Evolutionary conservation across 139 green algal species (phyloP).

Genomic region (Edaphochlamys debaryana): DNA sequence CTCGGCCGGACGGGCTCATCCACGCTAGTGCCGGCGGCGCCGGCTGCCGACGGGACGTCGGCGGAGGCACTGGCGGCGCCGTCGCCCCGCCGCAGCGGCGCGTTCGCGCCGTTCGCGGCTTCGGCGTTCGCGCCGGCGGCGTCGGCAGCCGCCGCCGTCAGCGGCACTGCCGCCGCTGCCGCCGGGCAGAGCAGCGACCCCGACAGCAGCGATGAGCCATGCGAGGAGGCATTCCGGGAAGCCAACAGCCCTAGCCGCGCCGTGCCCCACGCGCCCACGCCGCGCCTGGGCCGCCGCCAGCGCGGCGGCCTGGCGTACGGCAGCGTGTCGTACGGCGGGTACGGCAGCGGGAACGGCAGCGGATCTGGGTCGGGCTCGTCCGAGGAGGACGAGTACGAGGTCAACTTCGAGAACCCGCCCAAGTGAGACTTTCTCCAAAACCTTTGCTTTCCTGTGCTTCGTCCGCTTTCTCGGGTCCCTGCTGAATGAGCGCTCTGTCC

Average conservation of each 20-base stretch:
- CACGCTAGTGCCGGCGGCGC: background rate
- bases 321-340: too few species aligned
- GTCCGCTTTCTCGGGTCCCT: background rate
- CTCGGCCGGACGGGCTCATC: background rate
- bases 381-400: slow-evolving; percentile 10
- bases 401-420: slow-evolving; percentile 38
- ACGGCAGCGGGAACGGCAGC: too few species aligned
- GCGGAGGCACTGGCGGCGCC: background rate
- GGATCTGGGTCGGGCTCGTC: background rate
- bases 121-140: too few species aligned
- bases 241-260: too few species aligned
- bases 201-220: background rate
- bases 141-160: background rate
- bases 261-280: too few species aligned
- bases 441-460: too few species aligned
- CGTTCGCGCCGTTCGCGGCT: too few species aligned
- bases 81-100: too few species aligned
- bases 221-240: too few species aligned
- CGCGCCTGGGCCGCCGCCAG: too few species aligned
- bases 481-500: background rate
- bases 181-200: background rate
- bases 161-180: too few species aligned
- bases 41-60: background rate
- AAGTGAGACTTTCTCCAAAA: background rate
- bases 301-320: too few species aligned